Evolutionary conservation across 352 stramenopile genomes (phyloP).

Genomic region (Blastocystis sp.): DNA sequence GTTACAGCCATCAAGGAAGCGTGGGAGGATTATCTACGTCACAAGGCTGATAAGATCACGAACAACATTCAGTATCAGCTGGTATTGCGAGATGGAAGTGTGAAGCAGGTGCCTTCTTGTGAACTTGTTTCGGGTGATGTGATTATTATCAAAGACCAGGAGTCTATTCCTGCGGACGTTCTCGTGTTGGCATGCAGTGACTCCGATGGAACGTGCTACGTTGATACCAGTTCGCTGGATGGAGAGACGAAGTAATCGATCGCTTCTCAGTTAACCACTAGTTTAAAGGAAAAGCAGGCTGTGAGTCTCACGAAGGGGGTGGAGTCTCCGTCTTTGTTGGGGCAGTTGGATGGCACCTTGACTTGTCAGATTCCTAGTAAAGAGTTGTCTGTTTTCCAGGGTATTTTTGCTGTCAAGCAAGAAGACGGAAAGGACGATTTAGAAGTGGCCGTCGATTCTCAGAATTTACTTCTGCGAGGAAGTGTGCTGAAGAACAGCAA

Average conservation of each 20-base stretch:
- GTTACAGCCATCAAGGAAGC: constrained; percentile 78
- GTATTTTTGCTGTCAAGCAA: not conserved
- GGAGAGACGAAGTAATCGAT: constrained; percentile 57
- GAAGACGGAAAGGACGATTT: not conserved
- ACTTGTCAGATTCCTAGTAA: constrained; percentile 27
- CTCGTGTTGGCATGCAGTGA: constrained; percentile 47
- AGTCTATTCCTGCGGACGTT: constrained; percentile 52
- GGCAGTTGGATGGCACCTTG: not conserved
- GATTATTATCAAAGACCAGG: constrained; percentile 46
- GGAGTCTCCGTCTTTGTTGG: not conserved
- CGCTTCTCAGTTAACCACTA: not conserved
- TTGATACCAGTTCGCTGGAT: constrained; percentile 61
- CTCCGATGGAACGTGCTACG: constrained; percentile 50
- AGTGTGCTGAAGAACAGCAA: constrained; percentile 85
- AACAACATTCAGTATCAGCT: constrained; percentile 58
- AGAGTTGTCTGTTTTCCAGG: constrained; percentile 27
- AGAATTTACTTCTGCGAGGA: constrained; percentile 84
- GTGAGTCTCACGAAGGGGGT: not conserved
- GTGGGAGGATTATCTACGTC: constrained; percentile 72
- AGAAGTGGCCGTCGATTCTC: constrained; percentile 68
- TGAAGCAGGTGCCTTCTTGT: constrained; percentile 30
- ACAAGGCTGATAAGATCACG: constrained; percentile 69
- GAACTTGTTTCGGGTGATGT: constrained; percentile 58
- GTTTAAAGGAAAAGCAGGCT: constrained; percentile 56
- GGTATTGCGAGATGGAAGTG: not conserved